A percentile compares a stretch with the other conserved stretches of the same genome.
These are phyloP conservation scores for Nakazawaea ernobii DNA, from an alignment of 805 yeast genomes.

Conservation along the genomic window DNA sequence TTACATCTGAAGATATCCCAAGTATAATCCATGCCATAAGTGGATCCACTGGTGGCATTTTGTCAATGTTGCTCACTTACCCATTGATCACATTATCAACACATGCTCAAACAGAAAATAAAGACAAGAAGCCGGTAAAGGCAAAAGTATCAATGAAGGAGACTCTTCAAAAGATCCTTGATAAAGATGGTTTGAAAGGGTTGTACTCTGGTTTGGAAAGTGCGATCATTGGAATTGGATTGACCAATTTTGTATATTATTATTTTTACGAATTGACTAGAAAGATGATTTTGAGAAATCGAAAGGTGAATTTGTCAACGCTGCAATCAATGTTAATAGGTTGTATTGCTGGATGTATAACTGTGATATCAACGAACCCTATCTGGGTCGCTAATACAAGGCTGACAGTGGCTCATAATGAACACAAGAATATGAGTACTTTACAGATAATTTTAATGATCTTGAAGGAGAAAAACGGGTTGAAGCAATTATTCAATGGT, in stretches of 20 bases:
- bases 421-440: slow-evolving; percentile 36
- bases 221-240: slow-evolving; percentile 78
- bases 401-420: slow-evolving; percentile 52
- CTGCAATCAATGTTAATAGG: slow-evolving; percentile 71
- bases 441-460: slow-evolving; percentile 56
- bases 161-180: neutral
- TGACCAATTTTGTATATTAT: slow-evolving; percentile 85
- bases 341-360: slow-evolving; percentile 80
- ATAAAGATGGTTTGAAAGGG: slow-evolving; percentile 57
- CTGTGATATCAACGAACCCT: slow-evolving; percentile 80
- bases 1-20: slow-evolving; percentile 22
- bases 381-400: slow-evolving; percentile 94
- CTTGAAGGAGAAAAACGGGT: slow-evolving; percentile 58
- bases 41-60: slow-evolving; percentile 91
- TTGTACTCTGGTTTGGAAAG: slow-evolving; percentile 84
- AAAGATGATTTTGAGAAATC: slow-evolving; percentile 17
- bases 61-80: slow-evolving; percentile 81
- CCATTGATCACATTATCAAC: slow-evolving; percentile 87
- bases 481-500: slow-evolving; percentile 72
- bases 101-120: slow-evolving; percentile 69
- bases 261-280: slow-evolving; percentile 78
- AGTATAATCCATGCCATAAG: slow-evolving; percentile 84
- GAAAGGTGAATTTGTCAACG: slow-evolving; percentile 42
- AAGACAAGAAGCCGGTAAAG: slow-evolving; percentile 14
- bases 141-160: slow-evolving; percentile 15